Conservation (phyloP, 192 early-diverging fungal genomes). For the Allomyces macrogynus region DNA sequence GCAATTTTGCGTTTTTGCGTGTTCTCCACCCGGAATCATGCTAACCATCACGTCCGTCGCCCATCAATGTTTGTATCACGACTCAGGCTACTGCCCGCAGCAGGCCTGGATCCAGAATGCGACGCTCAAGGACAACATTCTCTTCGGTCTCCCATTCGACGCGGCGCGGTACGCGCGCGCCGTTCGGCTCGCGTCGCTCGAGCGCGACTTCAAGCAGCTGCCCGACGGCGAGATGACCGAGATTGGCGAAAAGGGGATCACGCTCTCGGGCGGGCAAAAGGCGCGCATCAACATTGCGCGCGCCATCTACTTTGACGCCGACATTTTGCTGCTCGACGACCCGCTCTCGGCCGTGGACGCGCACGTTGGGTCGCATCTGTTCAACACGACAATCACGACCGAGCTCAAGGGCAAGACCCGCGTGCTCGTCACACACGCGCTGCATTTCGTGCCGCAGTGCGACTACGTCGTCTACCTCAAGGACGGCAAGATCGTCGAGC, state of each 20-base stretch:
- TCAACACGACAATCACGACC: conserved; percentile 46
- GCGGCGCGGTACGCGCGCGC: conserved; percentile 18
- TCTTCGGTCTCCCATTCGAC: conserved; percentile 19
- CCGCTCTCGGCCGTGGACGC: conserved; percentile 74
- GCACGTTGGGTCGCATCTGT: conserved; percentile 41
- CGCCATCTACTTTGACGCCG: conserved; percentile 48
- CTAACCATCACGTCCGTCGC: too few relatives aligned
- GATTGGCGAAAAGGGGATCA: conserved; percentile 11
- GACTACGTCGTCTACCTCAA: conserved; percentile 52
- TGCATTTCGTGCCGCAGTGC: conserved; percentile 51
- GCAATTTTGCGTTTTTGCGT: too few relatives aligned
- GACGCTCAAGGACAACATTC: conserved; percentile 52
- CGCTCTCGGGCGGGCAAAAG: conserved; percentile 64
- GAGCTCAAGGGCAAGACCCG: conserved; percentile 55
- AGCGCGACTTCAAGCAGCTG: conserved; percentile 33
- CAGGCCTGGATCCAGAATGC: conserved; percentile 48
- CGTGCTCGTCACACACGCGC: conserved; percentile 63
- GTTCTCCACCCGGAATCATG: too few relatives aligned
- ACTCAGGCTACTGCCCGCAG: background rate
- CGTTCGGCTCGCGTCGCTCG: conserved; percentile 30
- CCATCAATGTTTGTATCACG: background rate
- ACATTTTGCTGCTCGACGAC: conserved; percentile 68
- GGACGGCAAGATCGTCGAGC: conserved; percentile 44
- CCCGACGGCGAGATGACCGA: conserved; percentile 10
- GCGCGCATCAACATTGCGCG: conserved; percentile 66